Base-by-base conservation (phyloP, 495 filamentous ascomycete genomes). In the Penicillium lividum region DNA sequence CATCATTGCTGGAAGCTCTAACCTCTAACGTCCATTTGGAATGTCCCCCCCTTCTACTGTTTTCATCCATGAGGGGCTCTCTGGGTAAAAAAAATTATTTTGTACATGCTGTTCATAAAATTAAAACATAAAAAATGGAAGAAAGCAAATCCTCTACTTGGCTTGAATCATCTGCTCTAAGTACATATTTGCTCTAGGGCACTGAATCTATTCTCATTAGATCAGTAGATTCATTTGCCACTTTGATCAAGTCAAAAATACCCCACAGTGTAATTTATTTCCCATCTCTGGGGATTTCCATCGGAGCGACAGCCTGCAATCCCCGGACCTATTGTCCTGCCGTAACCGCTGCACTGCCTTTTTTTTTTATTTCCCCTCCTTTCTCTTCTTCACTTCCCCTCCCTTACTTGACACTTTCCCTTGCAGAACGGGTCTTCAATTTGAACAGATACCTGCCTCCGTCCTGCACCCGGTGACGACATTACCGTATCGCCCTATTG, bases 381-480 rank as follows among this genome's bases (percentile, higher is more conserved):
- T 63, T 59, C 54, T 59, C 60, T 54, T 38, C 64, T 63, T 54
- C 53, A 60, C 42, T 50, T 61, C 53, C 58, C 65, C 56, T 58
- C 49, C 48, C 46, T 59, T 42, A 34, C 53, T 63, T 59, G 51
- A 61, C 15, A 40, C 9, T 61, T 58, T 70, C 56, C 31, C 43
- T 57, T 53, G 57, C 51, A 70, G 67, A 22, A 70, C 65, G 67
- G 70, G 71, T 57, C 54, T 33, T 42, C 61, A 55, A 54, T 58
- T 53, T 56, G 36, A 55, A 63, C 38, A 45, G 10, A 43, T 36
- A 51, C 49, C 59, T 63, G 55, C 46, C 61, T 2, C 65, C 65
- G 66, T 68, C 58, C 67, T 70, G 58, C 62, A 52, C n/a, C 59
- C 61, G 51, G 68, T 76, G 70, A 76, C 70, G 69, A 72, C 64